Evolutionary conservation across 495 filamentous ascomycete species (phyloP), one percentile per base, ranked within the genome.

Genomic region (Talaromyces adpressus): DNA sequence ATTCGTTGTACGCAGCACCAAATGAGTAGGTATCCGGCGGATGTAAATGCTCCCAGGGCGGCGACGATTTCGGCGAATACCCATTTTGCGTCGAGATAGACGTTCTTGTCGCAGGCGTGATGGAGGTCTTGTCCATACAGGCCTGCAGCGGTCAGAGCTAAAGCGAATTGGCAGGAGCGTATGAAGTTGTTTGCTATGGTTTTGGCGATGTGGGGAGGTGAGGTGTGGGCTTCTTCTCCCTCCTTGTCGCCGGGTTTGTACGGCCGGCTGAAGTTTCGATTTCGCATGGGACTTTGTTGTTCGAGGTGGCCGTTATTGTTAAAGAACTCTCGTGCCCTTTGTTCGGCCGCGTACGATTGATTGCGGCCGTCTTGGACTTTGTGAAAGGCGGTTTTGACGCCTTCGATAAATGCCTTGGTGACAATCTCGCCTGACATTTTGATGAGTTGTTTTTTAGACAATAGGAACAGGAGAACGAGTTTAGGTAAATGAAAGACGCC

Each of bases 41-140:
- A 75, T 0, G 88, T 88, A 39, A 86, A 57, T 7, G 87, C 85
- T 2, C 80, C 81, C 29, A 94, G 74, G 16, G 77, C 81, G 18
- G 77, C 89, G 6, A 85, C 80, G 1, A 89, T 81, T 57, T 85
- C 82, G 0, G 91, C 92, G 71, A 87, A 97, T 29, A 89, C 79
- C 90, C 91, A 95, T 81, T 87, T 88, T 3, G 82, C 74, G 69
- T 91, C 81, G 4, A 75, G 71, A 62, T 82, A 75, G 29, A 77
- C 68, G 62, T 77, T 68, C 8, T 77, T 70, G 39, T 84, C 72
- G n/a, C 74, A 73, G 8, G 89, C 85, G 54, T 81, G 71, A 62
- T 84, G 73, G 9, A 95, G 76, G 68, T 94, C 89, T 36, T 78
- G 70, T 61, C 87, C 89, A 71, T 97, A 97, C 36, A 97, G 85